These are phyloP conservation scores for Roridomyces roridus DNA, from an alignment of 768 basidiomycete genomes.

Conservation along the genomic window DNA sequence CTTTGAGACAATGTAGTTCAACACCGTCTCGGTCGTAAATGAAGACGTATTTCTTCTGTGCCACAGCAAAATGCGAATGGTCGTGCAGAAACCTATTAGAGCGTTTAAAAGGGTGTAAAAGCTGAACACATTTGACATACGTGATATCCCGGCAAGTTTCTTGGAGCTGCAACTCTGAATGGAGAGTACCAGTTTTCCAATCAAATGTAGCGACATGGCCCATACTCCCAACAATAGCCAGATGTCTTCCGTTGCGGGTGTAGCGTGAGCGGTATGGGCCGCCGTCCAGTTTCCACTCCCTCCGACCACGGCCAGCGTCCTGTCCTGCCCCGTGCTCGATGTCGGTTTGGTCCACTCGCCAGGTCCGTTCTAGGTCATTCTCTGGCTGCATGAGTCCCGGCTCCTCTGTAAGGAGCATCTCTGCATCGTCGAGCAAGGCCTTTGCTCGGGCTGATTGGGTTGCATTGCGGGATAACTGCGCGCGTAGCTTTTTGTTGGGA, in stretches of 20 bases:
- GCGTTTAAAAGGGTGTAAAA: neutral
- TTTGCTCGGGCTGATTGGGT: slow-evolving; percentile 67
- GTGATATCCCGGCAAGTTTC: slow-evolving; percentile 95
- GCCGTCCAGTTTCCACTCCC: slow-evolving; percentile 82
- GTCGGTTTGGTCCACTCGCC: slow-evolving; percentile 85
- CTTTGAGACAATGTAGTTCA: slow-evolving; percentile 85
- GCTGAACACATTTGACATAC: slow-evolving; percentile 50
- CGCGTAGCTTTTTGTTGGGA: slow-evolving; percentile 76
- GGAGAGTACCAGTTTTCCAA: slow-evolving; percentile 86
- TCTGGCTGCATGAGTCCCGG: slow-evolving; percentile 79
- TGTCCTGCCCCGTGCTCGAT: slow-evolving; percentile 68
- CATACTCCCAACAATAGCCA: slow-evolving; percentile 81
- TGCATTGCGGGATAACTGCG: slow-evolving; percentile 67
- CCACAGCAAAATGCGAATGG: slow-evolving; percentile 92
- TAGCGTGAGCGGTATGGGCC: slow-evolving; percentile 88
- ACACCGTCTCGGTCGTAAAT: slow-evolving; percentile 96
- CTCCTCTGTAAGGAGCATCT: slow-evolving; percentile 72
- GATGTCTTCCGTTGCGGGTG: slow-evolving; percentile 90
- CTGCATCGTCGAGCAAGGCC: slow-evolving; percentile 70
- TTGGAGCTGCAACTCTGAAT: slow-evolving; percentile 86
- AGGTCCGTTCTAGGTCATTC: slow-evolving; percentile 85
- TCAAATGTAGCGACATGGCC: slow-evolving; percentile 96
- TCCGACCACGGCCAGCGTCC: slow-evolving; percentile 78
- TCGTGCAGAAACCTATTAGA: slow-evolving; percentile 83
- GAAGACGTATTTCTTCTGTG: slow-evolving; percentile 95